Conservation (phyloP, 2,329 filamentous ascomycete genomes). For the Colletotrichum sp. region DNA sequence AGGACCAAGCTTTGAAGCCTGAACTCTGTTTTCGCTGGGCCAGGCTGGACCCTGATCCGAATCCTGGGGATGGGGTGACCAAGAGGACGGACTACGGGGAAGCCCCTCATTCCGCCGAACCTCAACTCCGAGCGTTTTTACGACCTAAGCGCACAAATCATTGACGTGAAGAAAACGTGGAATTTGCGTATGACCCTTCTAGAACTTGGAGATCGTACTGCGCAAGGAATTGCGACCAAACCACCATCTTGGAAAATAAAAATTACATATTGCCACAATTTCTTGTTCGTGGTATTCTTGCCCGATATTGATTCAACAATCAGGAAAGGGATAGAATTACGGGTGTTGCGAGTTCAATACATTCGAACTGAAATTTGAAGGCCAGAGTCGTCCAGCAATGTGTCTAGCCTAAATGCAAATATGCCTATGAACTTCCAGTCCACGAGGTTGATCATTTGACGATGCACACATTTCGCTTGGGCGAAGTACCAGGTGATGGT, state of each 20-base stretch:
- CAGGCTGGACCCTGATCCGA: background rate
- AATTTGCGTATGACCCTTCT: background rate
- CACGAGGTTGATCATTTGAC: background rate
- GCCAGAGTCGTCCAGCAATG: background rate
- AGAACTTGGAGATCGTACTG: background rate
- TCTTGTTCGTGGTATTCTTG: rapidly evolving
- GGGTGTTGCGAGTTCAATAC: rapidly evolving
- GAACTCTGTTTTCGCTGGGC: background rate
- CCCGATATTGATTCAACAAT: rapidly evolving
- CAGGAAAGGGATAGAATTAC: background rate
- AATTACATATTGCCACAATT: rapidly evolving
- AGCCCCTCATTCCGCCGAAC: background rate
- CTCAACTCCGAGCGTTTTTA: background rate
- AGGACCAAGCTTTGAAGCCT: background rate
- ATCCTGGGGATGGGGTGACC: background rate
- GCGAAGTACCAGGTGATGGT: background rate
- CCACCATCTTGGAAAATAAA: background rate
- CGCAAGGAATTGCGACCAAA: background rate
- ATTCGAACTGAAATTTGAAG: background rate
- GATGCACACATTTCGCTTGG: background rate
- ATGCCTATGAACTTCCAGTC: background rate
- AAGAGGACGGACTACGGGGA: background rate
- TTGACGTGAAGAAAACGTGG: background rate
- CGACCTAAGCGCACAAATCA: background rate
- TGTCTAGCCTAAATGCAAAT: background rate